Percentiles rank a stretch among this genome's conserved stretches.
These are phyloP conservation scores for Taxillus chinensis DNA, from an alignment of 164 flowering plant species.

Conservation along the genomic window DNA sequence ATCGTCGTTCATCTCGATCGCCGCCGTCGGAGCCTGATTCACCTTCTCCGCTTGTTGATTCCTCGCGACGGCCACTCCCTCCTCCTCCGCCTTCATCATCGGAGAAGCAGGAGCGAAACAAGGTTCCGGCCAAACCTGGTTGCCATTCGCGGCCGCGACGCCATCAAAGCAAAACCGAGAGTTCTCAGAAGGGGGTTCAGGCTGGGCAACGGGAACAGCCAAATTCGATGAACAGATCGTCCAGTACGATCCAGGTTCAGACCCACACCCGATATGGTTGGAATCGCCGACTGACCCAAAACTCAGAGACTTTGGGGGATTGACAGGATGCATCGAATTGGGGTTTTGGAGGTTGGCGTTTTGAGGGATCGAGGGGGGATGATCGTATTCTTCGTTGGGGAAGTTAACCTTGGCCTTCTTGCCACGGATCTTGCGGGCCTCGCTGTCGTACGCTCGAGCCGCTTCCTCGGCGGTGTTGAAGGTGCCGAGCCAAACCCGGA, in stretches of 20 bases:
- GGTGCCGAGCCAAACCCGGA: constrained; percentile 91
- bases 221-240: neutral
- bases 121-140: neutral
- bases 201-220: constrained; percentile 15
- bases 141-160: neutral
- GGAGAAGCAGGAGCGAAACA: neutral
- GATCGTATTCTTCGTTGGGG: constrained; percentile 44
- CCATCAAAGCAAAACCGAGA: no score
- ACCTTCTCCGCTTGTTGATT: neutral
- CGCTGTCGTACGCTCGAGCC: constrained; percentile 83
- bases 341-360: constrained; percentile 1
- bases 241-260: no score
- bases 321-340: neutral
- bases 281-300: constrained; percentile 16
- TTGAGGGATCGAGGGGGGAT: neutral
- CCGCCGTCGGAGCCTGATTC: neutral
- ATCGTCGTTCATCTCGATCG: constrained; percentile 13
- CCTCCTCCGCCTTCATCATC: constrained; percentile 11
- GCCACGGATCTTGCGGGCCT: constrained; percentile 81
- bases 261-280: constrained; percentile 8
- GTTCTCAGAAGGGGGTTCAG: neutral
- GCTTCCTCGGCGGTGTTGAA: constrained; percentile 93
- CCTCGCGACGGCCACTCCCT: neutral
- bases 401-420: constrained; percentile 89
- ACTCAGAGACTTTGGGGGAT: neutral